phyloP scores from a whole-genome alignment of 139 green algal species.

The Chara braunii region DNA sequence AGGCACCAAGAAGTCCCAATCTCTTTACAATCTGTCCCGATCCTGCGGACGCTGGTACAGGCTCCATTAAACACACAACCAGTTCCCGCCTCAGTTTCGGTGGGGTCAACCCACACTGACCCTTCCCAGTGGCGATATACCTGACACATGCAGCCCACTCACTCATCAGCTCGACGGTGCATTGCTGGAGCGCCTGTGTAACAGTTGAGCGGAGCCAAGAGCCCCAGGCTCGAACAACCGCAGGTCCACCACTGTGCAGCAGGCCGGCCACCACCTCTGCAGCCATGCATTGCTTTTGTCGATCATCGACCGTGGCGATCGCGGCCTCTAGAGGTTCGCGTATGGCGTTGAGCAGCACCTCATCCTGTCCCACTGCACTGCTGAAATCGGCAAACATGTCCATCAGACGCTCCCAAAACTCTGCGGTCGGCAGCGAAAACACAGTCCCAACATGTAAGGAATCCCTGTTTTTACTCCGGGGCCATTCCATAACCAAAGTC shows the following conservation, averaged over 20 bases:
- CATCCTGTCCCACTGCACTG: too few species aligned
- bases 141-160: slow-evolving; percentile 7
- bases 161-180: not conserved
- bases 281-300: not conserved
- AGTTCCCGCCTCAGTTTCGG: not conserved
- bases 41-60: not conserved
- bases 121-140: not conserved
- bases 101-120: not conserved
- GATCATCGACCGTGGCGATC: not conserved
- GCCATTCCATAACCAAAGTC: too few species aligned
- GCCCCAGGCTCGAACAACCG: not conserved
- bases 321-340: not conserved
- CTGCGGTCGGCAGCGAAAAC: not conserved
- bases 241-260: not conserved
- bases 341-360: not conserved
- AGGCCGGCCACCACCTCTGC: slow-evolving; percentile 6
- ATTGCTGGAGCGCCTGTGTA: not conserved
- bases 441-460: too few species aligned
- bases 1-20: not conserved
- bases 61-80: not conserved
- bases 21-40: slow-evolving; percentile 2
- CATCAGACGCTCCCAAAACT: not conserved
- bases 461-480: too few species aligned
- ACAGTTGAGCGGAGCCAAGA: not conserved
- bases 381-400: not conserved